Percentiles rank a stretch among this genome's conserved stretches.
These are phyloP conservation scores for Amphichorda felina DNA, from an alignment of 2,329 filamentous ascomycete species.

Conservation along the genomic window DNA sequence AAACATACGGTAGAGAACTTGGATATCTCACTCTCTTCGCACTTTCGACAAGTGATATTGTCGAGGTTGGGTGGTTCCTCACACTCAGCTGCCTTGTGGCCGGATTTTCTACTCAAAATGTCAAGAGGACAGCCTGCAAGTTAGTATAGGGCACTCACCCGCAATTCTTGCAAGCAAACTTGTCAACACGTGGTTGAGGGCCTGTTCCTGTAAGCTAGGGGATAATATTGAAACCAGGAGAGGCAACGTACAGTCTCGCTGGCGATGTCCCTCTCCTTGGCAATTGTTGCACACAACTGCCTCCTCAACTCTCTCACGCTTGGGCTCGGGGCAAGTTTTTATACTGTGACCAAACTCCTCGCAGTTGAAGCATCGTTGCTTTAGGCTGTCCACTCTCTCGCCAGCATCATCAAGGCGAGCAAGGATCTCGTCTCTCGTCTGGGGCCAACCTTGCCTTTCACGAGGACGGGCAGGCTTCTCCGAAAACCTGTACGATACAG, in stretches of 20 bases:
- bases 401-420: slow-evolving; percentile 55
- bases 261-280: slow-evolving; percentile 48
- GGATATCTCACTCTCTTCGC: slow-evolving; percentile 39
- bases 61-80: slow-evolving; percentile 49
- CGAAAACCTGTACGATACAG: slow-evolving; percentile 49
- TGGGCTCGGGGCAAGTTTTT: slow-evolving; percentile 50
- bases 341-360: slow-evolving; percentile 48
- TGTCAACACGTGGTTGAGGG: slow-evolving; percentile 48
- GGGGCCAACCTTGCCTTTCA: slow-evolving; percentile 49
- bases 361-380: slow-evolving; percentile 53
- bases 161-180: slow-evolving; percentile 58
- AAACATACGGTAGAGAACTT: neutral
- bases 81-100: slow-evolving; percentile 38
- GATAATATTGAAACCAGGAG: neutral
- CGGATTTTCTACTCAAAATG: slow-evolving; percentile 23
- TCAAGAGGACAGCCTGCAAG: slow-evolving; percentile 2
- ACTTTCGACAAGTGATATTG: slow-evolving; percentile 54
- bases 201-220: slow-evolving; percentile 21
- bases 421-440: slow-evolving; percentile 45
- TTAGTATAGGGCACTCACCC: slow-evolving; percentile 22
- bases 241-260: slow-evolving; percentile 49
- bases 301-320: slow-evolving; percentile 28
- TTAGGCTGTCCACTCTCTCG: slow-evolving; percentile 45
- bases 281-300: slow-evolving; percentile 55
- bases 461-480: slow-evolving; percentile 44